Evolutionary conservation across 805 yeast genomes (phyloP).

Genomic region (Candida maris): DNA sequence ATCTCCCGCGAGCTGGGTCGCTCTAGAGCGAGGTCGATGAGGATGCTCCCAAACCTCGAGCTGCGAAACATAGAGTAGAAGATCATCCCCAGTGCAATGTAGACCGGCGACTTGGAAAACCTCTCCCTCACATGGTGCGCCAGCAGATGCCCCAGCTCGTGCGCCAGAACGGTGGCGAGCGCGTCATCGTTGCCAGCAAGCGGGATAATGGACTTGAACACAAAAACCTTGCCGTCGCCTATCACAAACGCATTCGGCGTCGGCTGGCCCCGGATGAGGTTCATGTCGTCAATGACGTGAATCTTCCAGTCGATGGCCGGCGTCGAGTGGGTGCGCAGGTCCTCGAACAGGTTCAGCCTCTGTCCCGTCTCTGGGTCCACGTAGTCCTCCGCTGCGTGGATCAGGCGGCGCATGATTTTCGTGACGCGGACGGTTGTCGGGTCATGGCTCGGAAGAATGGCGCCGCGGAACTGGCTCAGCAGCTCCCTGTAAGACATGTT

Average conservation of each 20-base stretch:
- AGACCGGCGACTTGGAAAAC: conserved; percentile 71
- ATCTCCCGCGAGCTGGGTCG: conserved; percentile 87
- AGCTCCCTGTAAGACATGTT: conserved; percentile 60
- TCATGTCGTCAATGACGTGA: conserved; percentile 68
- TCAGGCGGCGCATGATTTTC: conserved; percentile 60
- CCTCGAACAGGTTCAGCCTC: conserved; percentile 23
- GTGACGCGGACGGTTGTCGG: conserved; percentile 57
- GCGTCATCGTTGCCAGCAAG: conserved; percentile 84
- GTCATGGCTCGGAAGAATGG: conserved; percentile 58
- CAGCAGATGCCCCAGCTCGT: conserved; percentile 90
- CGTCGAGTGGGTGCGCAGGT: conserved; percentile 20
- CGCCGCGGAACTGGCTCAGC: conserved; percentile 46
- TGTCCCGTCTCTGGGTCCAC: conserved; percentile 33
- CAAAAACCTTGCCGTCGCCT: conserved; percentile 95
- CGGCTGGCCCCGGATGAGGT: conserved; percentile 41
- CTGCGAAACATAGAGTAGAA: conserved; percentile 64
- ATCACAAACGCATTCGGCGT: conserved; percentile 97
- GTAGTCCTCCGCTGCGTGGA: conserved; percentile 50
- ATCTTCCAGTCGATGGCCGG: conserved; percentile 63
- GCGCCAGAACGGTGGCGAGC: conserved; percentile 90
- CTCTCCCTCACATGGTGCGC: conserved; percentile 90
- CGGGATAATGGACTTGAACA: conserved; percentile 72
- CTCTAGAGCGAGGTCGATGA: conserved; percentile 54
- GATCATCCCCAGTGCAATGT: conserved; percentile 48
- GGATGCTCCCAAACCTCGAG: conserved; percentile 45